These are phyloP conservation scores for Coemansia sp. DNA, from an alignment of 192 early-diverging fungal genomes.

Conservation along the genomic window DNA sequence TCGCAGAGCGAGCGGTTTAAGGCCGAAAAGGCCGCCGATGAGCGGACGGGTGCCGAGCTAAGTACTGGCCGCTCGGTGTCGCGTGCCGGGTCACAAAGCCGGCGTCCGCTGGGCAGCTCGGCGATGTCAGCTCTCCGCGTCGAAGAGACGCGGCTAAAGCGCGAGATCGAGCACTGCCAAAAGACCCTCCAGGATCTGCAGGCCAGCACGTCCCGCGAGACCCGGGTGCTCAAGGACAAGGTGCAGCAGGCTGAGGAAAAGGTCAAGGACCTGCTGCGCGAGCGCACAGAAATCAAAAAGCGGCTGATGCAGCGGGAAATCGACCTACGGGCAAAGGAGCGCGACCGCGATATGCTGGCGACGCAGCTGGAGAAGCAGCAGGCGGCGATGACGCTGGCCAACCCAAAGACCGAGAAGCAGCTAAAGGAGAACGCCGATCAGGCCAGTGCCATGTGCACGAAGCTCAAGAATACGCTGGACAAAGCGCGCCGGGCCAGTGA, in stretches of 20 bases:
- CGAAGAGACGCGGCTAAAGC: conserved; percentile 26
- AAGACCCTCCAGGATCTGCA: conserved; percentile 17
- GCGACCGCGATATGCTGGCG: conserved; percentile 14
- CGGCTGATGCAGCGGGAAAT: conserved; percentile 17
- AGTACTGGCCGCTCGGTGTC: not conserved
- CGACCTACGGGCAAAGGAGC: conserved; percentile 29
- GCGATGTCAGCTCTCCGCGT: conserved; percentile 21
- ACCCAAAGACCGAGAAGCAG: conserved; percentile 23
- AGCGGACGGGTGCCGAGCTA: not conserved
- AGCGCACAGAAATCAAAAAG: conserved; percentile 27
- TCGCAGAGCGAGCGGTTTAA: conserved; percentile 32
- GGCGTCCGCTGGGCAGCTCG: conserved; percentile 3
- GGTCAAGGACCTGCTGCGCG: conserved; percentile 27
- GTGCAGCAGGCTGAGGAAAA: conserved; percentile 19
- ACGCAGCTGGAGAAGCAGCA: conserved; percentile 27
- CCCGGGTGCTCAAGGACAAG: conserved; percentile 18
- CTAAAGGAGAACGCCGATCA: conserved; percentile 31
- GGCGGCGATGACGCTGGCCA: conserved; percentile 1
- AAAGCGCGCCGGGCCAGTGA: conserved; percentile 13
- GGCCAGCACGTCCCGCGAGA: conserved; percentile 11
- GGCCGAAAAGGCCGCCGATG: not conserved
- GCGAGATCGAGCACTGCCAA: conserved; percentile 35
- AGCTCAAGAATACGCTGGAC: conserved; percentile 26
- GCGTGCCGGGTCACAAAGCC: conserved; percentile 1
- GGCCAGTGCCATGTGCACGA: conserved; percentile 17